Evolutionary conservation across 306 rosid genomes (phyloP), one percentile per base, ranked within the genome.

Genomic region (Fragaria vesca): DNA sequence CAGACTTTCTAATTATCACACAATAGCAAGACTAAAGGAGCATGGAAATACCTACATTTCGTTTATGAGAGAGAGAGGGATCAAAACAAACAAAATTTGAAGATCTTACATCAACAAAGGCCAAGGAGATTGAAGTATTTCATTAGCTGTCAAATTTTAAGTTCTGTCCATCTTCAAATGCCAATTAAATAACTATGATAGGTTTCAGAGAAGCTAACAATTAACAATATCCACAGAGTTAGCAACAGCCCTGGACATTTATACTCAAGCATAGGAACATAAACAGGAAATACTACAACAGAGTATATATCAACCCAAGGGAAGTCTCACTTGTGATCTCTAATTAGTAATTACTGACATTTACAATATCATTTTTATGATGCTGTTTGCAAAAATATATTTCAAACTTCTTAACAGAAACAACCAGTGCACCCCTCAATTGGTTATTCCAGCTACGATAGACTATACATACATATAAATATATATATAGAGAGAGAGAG

Each of bases 401-500:
- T 34, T 36, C 51, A 54, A 52, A 63, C 69, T 63, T 30, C 12
- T 32, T 15, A 34, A 63, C 38, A 17, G 21, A 34, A 65, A 7
- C 2, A 34, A 65, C 46, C 40, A 15, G n/a, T 17, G 12, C 9
- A 28, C 32, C 66, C 43, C 8, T 63, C 45, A 16, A 15, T 34
- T 63, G 21, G 21, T 32, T 63, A 62, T 62, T 21, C 26, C 60
- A 54, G 26, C 12, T 13, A 52, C 2, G 7, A 50, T 16, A 15
- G 55, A 15, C 17, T 4, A 50, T 4, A 48, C 18, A 48, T 4
- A 12, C 16, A 46, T 24, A 24, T 24, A 24, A 0, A 24, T 24
- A 32, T 3, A 12, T 2, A 12, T 16, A 16, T 50, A 16, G 5
- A 26, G 75, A 58, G 21, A 83, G 79, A 73, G 20, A 80, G 75